Evolutionary conservation across 192 early-diverging fungal species (phyloP), one percentile per base, ranked within the genome.

Genomic region (Coemansia sp.): DNA sequence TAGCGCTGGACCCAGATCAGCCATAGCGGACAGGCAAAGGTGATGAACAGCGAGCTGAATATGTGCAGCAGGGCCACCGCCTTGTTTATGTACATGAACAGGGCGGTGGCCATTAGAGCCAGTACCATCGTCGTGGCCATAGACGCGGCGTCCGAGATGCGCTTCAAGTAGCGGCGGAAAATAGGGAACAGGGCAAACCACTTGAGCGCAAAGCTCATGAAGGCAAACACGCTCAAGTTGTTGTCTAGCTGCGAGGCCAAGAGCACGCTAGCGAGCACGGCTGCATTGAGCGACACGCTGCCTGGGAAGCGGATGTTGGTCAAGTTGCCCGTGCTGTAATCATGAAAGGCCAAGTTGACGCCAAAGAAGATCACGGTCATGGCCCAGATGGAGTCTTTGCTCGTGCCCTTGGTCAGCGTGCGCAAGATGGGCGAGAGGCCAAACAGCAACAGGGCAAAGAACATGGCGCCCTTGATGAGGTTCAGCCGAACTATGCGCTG

Each of bases 181-280:
- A 96, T 94, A 0, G 97, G 97, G 67, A 98, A 94, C n/a, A 99
- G 71, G 2, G 90, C 95, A 83, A 99, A 99, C 87, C 94, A 92
- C 62, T 90, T 85, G 11, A 99, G 87, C 22, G 94, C 92, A 84
- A 94, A 91, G 1, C 89, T 79, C 82, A 97, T 82, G 56, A 99
- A 86, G 0, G 89, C 90, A 85, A 94, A 96, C 1, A 96, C 96
- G 74, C 91, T 86, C n/a, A 89, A 59, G 65, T 96, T 93, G 60
- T 89, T 91, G 57, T 87, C 59, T 20, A 99, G 83, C 54, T 93
- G 85, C 3, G 96, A 98, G 0, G 95, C 94, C 19, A 99, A 76
- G 10, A 99, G 80, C 1, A 97, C 94, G 14, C 93, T 93, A 0
- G 95, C 96, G 74, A 96, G 96, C 41, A 98, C 93, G 11, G 94